A percentile compares a stretch with the other conserved stretches of the same genome.
phyloP scores from a whole-genome alignment of 345 rosid species.

The Salix udensis region DNA sequence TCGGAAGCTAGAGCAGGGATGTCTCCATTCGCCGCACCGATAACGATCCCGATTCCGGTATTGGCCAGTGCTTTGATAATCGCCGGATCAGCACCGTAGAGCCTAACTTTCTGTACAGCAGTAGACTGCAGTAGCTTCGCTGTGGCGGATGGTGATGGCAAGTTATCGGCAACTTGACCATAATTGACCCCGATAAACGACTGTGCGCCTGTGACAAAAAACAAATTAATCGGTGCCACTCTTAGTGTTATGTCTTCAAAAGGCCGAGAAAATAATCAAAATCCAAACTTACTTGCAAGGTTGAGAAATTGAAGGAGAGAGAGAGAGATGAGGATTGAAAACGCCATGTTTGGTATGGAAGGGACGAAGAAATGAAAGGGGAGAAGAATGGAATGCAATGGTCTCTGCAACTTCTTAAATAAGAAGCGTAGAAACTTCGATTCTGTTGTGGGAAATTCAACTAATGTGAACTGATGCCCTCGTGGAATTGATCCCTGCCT shows the following conservation, averaged over 20 bases:
- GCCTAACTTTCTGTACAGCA: constrained; percentile 62
- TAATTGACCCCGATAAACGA: constrained; percentile 83
- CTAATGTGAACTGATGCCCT: background rate
- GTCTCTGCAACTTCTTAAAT: background rate
- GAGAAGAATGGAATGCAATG: background rate
- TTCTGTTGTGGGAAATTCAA: background rate
- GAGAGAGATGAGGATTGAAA: constrained; percentile 20
- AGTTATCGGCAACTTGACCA: constrained; percentile 76
- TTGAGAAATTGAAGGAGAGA: constrained; percentile 26
- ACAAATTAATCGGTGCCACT: background rate
- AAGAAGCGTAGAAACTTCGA: background rate
- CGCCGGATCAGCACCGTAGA: constrained; percentile 72
- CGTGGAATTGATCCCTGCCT: background rate
- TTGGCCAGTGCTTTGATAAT: constrained; percentile 68
- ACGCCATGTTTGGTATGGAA: background rate
- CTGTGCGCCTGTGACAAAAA: constrained; percentile 44
- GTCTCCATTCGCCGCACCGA: constrained; percentile 64
- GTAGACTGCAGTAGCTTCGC: constrained; percentile 82
- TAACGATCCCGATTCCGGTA: constrained; percentile 71
- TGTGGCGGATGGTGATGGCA: constrained; percentile 63
- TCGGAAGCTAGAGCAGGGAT: constrained; percentile 73
- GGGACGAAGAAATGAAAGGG: background rate
- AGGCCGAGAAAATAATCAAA: background rate
- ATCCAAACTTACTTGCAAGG: constrained; percentile 41
- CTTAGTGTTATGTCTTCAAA: background rate